These are phyloP conservation scores for Mycena haematopus DNA, from an alignment of 768 basidiomycete species.

Conservation along the genomic window DNA sequence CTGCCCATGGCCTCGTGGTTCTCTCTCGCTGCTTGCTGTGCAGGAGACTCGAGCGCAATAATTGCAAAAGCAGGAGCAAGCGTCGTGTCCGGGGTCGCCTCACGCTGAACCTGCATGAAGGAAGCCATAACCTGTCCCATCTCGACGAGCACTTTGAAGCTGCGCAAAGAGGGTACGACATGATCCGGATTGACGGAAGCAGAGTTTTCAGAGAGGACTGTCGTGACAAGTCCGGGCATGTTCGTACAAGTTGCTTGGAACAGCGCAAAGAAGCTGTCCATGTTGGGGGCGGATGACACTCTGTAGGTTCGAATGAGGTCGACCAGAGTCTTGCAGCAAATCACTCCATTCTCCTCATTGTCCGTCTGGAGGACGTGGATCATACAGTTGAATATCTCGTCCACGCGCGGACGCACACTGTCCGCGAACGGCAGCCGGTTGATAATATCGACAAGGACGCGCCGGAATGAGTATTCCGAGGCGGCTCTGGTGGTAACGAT, in stretches of 20 bases:
- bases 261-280: slow-evolving; percentile 80
- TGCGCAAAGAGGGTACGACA: slow-evolving; percentile 75
- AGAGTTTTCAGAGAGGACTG: slow-evolving; percentile 77
- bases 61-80: slow-evolving; percentile 82
- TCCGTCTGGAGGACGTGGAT: slow-evolving; percentile 84
- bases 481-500: slow-evolving; percentile 71
- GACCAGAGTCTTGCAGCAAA: slow-evolving; percentile 89
- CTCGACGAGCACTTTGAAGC: slow-evolving; percentile 94
- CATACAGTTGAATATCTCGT: slow-evolving; percentile 78
- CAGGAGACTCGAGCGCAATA: slow-evolving; percentile 78
- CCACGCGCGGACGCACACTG: slow-evolving; percentile 69
- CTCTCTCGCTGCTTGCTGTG: slow-evolving; percentile 78
- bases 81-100: slow-evolving; percentile 69
- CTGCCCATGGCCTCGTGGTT: slow-evolving; percentile 83
- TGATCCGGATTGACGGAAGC: slow-evolving; percentile 57
- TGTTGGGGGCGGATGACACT: slow-evolving; percentile 70
- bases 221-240: slow-evolving; percentile 72
- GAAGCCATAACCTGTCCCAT: slow-evolving; percentile 92
- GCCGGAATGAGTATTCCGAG: slow-evolving; percentile 82
- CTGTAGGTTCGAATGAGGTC: slow-evolving; percentile 86
- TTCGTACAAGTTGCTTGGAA: slow-evolving; percentile 82
- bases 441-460: slow-evolving; percentile 86
- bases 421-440: slow-evolving; percentile 88
- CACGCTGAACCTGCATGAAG: slow-evolving; percentile 82
- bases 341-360: slow-evolving; percentile 94